Conservation (phyloP, 2,329 filamentous ascomycete species). For the Zymoseptoria passerinii region DNA sequence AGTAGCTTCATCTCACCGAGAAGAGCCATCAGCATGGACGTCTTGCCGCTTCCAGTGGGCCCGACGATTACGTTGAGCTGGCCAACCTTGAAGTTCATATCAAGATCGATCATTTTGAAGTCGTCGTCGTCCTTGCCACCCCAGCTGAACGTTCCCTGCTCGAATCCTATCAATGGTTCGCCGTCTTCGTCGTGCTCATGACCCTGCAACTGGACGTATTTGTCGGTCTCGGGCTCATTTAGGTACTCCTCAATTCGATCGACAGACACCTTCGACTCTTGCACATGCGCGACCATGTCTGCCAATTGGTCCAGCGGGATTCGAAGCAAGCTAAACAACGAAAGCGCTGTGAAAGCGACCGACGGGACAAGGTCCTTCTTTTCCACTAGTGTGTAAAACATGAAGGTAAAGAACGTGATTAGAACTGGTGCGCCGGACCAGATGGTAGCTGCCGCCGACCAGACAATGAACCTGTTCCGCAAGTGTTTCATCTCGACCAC, state of each 20-base stretch:
- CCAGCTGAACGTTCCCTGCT: constrained; percentile 82
- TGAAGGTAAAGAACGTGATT: constrained; percentile 93
- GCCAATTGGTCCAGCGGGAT: constrained; percentile 92
- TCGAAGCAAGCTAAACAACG: constrained; percentile 86
- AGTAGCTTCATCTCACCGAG: constrained; percentile 91
- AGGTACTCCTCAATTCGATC: constrained; percentile 94
- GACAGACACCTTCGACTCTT: constrained; percentile 93
- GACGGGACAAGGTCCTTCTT: constrained; percentile 84
- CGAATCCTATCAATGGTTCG: constrained; percentile 72
- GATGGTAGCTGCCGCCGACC: constrained; percentile 83
- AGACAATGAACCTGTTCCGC: constrained; percentile 76
- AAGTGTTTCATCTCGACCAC: constrained; percentile 67
- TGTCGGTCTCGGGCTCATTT: constrained; percentile 88
- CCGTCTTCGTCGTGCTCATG: constrained; percentile 62
- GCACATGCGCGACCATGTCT: constrained; percentile 97
- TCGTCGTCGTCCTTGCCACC: constrained; percentile 50
- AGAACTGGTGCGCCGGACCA: constrained; percentile 95
- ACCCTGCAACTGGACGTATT: constrained; percentile 74
- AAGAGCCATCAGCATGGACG: constrained; percentile 88
- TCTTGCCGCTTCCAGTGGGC: constrained; percentile 90
- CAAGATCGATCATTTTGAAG: constrained; percentile 70
- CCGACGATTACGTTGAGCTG: constrained; percentile 89
- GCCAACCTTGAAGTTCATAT: constrained; percentile 75
- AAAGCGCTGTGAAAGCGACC: constrained; percentile 90
- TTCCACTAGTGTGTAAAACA: constrained; percentile 85